phyloP scores from a whole-genome alignment of 2,329 filamentous ascomycete species.

The Aspergillus piperis region DNA sequence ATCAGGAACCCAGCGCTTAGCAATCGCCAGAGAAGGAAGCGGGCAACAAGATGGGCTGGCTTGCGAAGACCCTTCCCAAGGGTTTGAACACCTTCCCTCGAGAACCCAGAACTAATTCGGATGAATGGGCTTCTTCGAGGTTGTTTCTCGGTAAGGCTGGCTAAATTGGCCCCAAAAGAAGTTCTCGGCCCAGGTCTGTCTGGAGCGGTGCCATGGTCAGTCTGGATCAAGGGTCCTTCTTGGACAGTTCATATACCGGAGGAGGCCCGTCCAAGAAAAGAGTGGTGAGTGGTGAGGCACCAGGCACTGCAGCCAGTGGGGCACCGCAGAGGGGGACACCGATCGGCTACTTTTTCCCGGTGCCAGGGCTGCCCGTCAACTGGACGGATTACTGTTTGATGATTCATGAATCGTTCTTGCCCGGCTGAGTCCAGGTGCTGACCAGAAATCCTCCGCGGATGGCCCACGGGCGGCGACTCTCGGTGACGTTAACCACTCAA shows the following conservation, averaged over 20 bases:
- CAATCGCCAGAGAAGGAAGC: not conserved
- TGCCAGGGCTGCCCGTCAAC: not conserved
- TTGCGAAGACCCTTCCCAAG: not conserved
- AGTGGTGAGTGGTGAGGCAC: constrained; percentile 7
- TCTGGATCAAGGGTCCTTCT: constrained; percentile 3
- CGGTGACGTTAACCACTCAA: constrained; percentile 25
- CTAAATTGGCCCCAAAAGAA: not conserved
- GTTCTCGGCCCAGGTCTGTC: constrained; percentile 7
- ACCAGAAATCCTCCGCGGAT: not conserved
- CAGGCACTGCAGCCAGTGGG: constrained; percentile 12
- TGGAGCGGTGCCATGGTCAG: not conserved
- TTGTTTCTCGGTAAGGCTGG: not conserved
- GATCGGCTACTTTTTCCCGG: constrained; percentile 12
- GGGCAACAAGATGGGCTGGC: not conserved
- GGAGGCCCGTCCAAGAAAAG: not conserved
- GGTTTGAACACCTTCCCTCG: not conserved
- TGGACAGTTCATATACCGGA: constrained; percentile 6
- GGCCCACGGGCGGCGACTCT: constrained; percentile 2
- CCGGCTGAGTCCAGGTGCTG: constrained; percentile 6
- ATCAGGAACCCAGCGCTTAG: constrained; percentile 22
- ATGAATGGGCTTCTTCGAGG: not conserved
- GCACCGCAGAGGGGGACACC: not conserved
- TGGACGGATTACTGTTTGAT: constrained; percentile 5
- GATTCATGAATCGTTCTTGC: constrained; percentile 8
- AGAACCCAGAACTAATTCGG: not conserved